Percentiles rank a stretch among this genome's conserved stretches.
Evolutionary conservation across 139 green algal genomes (phyloP).

Genomic region (Pleodorina starrii): DNA sequence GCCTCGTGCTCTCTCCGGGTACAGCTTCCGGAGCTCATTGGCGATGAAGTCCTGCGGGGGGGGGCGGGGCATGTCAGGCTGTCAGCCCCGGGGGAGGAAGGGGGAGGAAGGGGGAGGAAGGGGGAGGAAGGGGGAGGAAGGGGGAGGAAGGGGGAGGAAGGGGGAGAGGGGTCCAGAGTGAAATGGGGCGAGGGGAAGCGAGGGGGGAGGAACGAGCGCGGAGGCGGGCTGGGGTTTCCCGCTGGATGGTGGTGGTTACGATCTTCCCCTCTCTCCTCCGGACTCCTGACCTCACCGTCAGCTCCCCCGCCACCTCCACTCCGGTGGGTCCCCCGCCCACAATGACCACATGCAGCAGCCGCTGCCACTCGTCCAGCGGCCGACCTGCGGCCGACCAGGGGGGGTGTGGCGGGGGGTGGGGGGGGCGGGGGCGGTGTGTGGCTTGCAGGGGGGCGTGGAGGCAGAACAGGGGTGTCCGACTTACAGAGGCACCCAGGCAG

Average conservation of each 20-base stretch:
- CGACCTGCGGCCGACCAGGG: conserved; percentile 14
- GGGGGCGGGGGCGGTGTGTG: not conserved
- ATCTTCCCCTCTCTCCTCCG: too few species aligned
- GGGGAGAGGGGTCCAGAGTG: too few species aligned
- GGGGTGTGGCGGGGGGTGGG: not conserved
- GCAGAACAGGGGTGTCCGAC: too few species aligned
- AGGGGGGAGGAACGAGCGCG: too few species aligned
- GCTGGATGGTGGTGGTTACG: too few species aligned
- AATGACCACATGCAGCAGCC: conserved; percentile 87
- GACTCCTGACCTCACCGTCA: conserved; percentile 59
- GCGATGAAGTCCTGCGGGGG: conserved; percentile 71
- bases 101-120: not conserved
- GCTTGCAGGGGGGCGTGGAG: too few species aligned
- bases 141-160: too few species aligned
- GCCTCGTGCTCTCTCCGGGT: conserved; percentile 66
- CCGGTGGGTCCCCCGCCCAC: conserved; percentile 90
- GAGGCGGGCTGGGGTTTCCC: too few species aligned
- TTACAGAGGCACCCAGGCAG: too few species aligned
- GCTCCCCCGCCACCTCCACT: conserved; percentile 76
- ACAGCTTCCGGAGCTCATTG: conserved; percentile 69
- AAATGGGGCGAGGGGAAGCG: too few species aligned
- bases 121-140: not conserved
- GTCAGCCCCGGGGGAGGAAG: too few species aligned
- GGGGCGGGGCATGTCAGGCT: too few species aligned
- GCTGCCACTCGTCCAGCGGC: conserved; percentile 35